Base-by-base conservation (phyloP, 2,329 filamentous ascomycete genomes). In the Cryoendolithus antarcticus region DNA sequence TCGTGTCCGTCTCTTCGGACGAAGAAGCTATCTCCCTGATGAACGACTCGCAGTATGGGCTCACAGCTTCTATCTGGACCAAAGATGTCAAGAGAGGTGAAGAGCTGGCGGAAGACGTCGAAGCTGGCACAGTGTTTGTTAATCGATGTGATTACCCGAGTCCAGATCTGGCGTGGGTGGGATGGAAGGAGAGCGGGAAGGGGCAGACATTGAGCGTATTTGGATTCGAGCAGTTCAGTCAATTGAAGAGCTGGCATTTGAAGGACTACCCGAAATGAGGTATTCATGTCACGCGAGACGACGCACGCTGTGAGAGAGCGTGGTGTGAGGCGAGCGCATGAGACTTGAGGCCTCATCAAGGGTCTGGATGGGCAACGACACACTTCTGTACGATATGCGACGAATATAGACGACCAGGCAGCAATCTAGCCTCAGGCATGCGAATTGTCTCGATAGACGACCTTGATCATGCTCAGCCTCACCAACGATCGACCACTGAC, bases 41-140 rank as follows among this genome's bases (percentile, higher is more conserved):
- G 86, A 95, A 95, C 54, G 86, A 94, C 59, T 91, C 84, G 63
- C 80, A 93, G 48, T 93, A 93, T 57, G 89, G 89, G 4, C 70
- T 96, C 45, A 95, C 89, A 3, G 89, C 88, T n/a, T 93, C 86
- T 54, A 86, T 96, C 53, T 96, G 89, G 89, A 94, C 86, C 42
- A 93, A 91, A 61, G 86, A 96, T 56, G 75, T 78, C 2, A 70
- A 67, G 34, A 79, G 71, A 56, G 89, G 81, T 10, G 77, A 86
- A 51, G 73, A 82, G 57, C 70, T 96, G 38, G 76, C 81, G 30
- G 80, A 91, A 40, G 70, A 79, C 37, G 77, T 96, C 35, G 88
- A 95, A 59, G 88, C 89, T 34, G 89, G 89, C 32, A 96, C 89
- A 2, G 88, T 95, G 35, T 96, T 95, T 64, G 84, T 96, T 53